Percentiles rank a stretch among this genome's conserved stretches.
Evolutionary conservation across 2,329 filamentous ascomycete genomes (phyloP).

Genomic region (Penicillium expansum): DNA sequence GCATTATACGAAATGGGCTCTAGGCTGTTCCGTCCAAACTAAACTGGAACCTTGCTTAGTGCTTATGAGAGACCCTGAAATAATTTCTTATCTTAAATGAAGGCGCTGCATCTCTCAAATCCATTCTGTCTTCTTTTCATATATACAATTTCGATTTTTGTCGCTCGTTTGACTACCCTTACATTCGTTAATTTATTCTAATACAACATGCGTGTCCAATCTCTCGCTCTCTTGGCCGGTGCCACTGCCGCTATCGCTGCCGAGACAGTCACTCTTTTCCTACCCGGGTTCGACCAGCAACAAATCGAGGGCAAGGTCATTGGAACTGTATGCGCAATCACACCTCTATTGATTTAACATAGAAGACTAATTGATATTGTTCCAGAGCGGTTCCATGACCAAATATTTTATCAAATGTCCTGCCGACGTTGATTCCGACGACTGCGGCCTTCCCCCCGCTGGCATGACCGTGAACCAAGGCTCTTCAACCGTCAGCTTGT

Average conservation of each 20-base stretch:
- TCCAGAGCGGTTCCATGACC: conserved; percentile 7
- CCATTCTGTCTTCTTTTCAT: not conserved
- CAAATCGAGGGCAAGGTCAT: conserved; percentile 1
- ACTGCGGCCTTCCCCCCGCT: not conserved
- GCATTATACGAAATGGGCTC: not conserved
- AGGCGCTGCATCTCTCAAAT: not conserved
- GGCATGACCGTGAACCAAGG: conserved; percentile 2
- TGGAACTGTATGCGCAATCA: not conserved
- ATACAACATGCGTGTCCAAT: conserved; percentile 8
- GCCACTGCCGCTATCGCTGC: conserved; percentile 6
- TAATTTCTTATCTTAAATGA: not conserved
- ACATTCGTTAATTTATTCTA: not conserved
- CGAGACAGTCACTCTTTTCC: conserved; percentile 6
- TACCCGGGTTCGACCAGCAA: conserved; percentile 3
- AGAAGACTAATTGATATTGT: not conserved
- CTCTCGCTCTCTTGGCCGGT: conserved; percentile 4
- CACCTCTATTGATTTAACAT: not conserved
- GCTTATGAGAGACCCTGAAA: not conserved
- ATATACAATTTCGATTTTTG: not conserved
- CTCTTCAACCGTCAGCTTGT: not conserved
- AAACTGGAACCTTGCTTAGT: not conserved
- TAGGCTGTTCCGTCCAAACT: not conserved
- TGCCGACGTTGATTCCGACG: not conserved
- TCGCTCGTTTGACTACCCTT: not conserved
- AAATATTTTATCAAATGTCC: conserved; percentile 1